Evolutionary conservation across 2,329 filamentous ascomycete species (phyloP).

Genomic region (Myriangium duriaei): DNA sequence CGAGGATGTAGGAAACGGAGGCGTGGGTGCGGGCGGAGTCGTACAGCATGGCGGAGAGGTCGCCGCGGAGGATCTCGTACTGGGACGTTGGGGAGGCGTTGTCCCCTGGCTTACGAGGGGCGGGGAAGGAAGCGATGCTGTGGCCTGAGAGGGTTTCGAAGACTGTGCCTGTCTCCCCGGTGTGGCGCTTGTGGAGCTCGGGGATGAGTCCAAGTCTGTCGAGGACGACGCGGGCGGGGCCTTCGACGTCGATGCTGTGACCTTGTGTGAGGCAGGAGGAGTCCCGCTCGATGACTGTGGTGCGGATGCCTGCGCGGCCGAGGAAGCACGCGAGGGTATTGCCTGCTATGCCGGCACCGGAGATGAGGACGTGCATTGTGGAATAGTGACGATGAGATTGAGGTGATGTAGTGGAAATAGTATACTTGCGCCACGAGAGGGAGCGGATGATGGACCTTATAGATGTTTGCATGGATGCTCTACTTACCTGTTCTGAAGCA

Average conservation of each 20-base stretch:
- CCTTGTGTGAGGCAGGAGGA: constrained; percentile 12
- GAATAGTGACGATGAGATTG: too few relatives aligned
- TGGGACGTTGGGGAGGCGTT: constrained; percentile 30
- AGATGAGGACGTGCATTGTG: constrained; percentile 17
- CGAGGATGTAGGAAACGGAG: constrained; percentile 40
- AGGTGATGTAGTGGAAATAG: too few relatives aligned
- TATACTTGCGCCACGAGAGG: too few relatives aligned
- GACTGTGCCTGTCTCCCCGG: constrained; percentile 18
- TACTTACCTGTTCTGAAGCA: too few relatives aligned
- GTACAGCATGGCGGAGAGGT: constrained; percentile 33
- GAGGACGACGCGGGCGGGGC: constrained; percentile 16
- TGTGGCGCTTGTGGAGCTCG: constrained; percentile 12
- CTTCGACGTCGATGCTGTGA: constrained; percentile 20
- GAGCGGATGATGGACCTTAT: too few relatives aligned
- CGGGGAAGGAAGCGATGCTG: constrained; percentile 15
- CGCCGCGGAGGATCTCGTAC: constrained; percentile 41
- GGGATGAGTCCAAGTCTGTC: constrained; percentile 18
- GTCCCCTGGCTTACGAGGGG: neutral
- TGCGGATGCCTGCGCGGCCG: constrained; percentile 10
- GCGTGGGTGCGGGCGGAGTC: constrained; percentile 22
- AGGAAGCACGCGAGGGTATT: constrained; percentile 15
- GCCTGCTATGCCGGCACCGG: constrained; percentile 17
- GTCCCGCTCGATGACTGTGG: constrained; percentile 16
- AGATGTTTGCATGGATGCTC: too few relatives aligned
- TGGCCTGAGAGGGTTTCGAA: constrained; percentile 15